Percentiles rank a stretch among this genome's conserved stretches.
phyloP scores from a whole-genome alignment of 345 rosid genomes.

The Syzygium oleosum region DNA sequence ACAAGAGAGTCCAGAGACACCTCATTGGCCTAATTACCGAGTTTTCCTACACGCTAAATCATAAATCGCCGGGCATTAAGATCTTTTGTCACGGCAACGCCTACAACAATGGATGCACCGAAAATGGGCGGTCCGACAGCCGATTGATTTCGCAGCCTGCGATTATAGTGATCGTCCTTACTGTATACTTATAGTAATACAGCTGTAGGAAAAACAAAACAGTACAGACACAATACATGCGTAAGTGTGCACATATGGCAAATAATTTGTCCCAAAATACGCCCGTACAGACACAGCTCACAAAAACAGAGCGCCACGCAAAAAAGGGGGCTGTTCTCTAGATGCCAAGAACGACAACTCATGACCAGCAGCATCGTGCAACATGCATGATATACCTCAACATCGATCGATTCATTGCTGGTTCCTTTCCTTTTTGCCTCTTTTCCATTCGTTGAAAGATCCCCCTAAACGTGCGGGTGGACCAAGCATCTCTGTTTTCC shows the following conservation, averaged over 20 bases:
- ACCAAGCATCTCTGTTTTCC: not conserved
- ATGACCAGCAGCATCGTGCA: not conserved
- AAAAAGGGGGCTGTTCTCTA: not conserved
- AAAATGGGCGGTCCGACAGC: not conserved
- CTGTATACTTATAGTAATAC: not conserved
- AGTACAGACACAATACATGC: not conserved
- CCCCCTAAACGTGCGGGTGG: not conserved
- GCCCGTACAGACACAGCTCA: not conserved
- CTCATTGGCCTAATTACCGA: not conserved
- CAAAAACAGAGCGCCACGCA: not conserved
- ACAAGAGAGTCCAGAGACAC: no score
- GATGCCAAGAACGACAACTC: not conserved
- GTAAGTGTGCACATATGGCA: not conserved
- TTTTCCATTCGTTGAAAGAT: not conserved
- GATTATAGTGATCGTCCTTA: not conserved
- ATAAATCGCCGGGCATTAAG: no score
- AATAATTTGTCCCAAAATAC: not conserved
- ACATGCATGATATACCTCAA: not conserved
- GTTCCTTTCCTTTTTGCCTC: not conserved
- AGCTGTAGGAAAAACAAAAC: not conserved
- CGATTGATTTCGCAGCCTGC: not conserved
- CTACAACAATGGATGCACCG: not conserved
- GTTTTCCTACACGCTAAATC: not conserved
- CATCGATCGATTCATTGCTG: not conserved
- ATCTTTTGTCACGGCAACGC: no score